phyloP scores from a whole-genome alignment of 176 grass and related monocot genomes.

The Metroxylon sagu region DNA sequence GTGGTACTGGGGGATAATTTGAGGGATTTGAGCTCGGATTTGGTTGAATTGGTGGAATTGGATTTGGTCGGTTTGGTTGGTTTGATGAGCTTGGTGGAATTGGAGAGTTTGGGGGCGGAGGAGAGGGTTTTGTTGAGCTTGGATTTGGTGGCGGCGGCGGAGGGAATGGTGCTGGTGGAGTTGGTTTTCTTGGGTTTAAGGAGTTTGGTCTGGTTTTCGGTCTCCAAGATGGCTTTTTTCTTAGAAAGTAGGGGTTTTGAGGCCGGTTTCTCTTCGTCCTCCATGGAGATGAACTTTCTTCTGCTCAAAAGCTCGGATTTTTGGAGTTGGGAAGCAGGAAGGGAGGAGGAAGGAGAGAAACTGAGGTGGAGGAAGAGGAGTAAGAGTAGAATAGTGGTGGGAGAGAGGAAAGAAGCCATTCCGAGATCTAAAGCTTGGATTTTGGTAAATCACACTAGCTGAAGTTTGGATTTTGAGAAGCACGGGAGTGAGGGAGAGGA shows the following conservation, averaged over 20 bases:
- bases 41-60: conserved; percentile 25
- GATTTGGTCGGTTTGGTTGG: conserved; percentile 40
- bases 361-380: conserved; percentile 55
- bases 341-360: conserved; percentile 27
- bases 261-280: conserved; percentile 13
- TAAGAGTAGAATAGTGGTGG: conserved; percentile 30
- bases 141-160: conserved; percentile 24
- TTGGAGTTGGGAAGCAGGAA: conserved; percentile 30
- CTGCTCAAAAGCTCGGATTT: conserved; percentile 20
- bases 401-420: conserved; percentile 22
- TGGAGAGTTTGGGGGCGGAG: conserved; percentile 19
- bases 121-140: conserved; percentile 35
- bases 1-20: conserved; percentile 22
- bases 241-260: conserved; percentile 7
- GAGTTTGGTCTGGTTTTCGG: conserved; percentile 62
- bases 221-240: conserved; percentile 24
- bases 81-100: conserved; percentile 35
- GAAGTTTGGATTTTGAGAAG: no score
- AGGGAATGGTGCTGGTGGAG: conserved; percentile 11
- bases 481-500: background rate
- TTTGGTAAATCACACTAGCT: background rate
- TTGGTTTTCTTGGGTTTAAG: conserved; percentile 59
- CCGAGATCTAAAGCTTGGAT: background rate
- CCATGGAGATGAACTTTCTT: conserved; percentile 26
- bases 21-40: conserved; percentile 33